phyloP scores from a whole-genome alignment of 2,329 filamentous ascomycete genomes.

The Blastomyces gilchristii region DNA sequence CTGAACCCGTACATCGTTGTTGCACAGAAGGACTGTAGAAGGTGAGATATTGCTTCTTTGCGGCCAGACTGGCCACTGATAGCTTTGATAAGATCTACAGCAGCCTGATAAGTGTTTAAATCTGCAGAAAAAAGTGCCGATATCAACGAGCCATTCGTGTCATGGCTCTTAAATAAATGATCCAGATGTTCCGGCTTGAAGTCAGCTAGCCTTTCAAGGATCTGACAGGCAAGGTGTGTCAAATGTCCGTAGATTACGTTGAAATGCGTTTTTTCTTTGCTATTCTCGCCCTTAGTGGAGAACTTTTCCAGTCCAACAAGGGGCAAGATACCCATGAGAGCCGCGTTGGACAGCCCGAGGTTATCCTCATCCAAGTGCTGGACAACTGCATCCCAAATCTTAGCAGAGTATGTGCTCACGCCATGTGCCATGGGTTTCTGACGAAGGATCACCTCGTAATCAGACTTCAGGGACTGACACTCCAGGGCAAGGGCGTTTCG shows the following conservation, averaged over 20 bases:
- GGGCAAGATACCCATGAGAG: conserved; percentile 59
- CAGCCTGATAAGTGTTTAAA: conserved; percentile 65
- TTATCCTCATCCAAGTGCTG: conserved; percentile 57
- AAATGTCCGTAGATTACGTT: conserved; percentile 60
- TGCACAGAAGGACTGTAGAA: conserved; percentile 48
- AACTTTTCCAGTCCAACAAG: conserved; percentile 70
- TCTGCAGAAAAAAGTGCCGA: conserved; percentile 74
- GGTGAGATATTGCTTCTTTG: conserved; percentile 50
- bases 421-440: conserved; percentile 55
- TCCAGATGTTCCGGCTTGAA: conserved; percentile 61
- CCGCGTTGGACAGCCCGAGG: conserved; percentile 61
- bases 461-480: conserved; percentile 57
- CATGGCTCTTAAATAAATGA: conserved; percentile 55
- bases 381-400: conserved; percentile 69
- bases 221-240: conserved; percentile 54
- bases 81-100: conserved; percentile 71
- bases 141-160: conserved; percentile 63
- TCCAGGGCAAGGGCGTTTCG: conserved; percentile 59
- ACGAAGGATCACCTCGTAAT: conserved; percentile 56
- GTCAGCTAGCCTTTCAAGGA: conserved; percentile 69
- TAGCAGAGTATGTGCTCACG: conserved; percentile 57
- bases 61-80: conserved; percentile 60
- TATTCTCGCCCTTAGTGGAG: conserved; percentile 38
- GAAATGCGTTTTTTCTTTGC: conserved; percentile 56
- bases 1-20: conserved; percentile 49